These are phyloP conservation scores for Hyaloscypha finlandica DNA, from an alignment of 495 filamentous ascomycete species.

Conservation along the genomic window DNA sequence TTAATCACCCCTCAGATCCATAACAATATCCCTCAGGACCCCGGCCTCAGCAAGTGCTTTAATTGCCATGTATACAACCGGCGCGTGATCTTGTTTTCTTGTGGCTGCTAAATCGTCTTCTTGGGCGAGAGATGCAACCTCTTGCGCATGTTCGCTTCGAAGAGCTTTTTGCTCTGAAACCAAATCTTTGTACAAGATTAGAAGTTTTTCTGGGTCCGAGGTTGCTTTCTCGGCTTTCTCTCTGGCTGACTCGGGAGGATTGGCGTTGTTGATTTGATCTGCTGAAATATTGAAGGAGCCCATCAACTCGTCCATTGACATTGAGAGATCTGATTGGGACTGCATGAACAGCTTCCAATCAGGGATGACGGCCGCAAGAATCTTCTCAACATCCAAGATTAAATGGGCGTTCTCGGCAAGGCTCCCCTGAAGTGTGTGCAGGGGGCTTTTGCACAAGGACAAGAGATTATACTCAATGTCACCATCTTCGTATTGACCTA, in stretches of 20 bases:
- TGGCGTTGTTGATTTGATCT: conserved; percentile 9
- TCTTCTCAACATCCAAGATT: conserved; percentile 34
- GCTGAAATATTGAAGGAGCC: conserved; percentile 9
- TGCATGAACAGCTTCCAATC: conserved; percentile 28
- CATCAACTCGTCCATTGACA: not conserved
- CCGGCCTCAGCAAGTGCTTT: conserved; percentile 20
- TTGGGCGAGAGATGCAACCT: conserved; percentile 4
- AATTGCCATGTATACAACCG: conserved; percentile 19
- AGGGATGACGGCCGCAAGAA: conserved; percentile 10
- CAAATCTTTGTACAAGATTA: conserved; percentile 13
- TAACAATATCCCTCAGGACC: conserved; percentile 19
- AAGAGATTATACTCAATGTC: conserved; percentile 47
- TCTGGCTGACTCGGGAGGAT: not conserved
- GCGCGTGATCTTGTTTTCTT: conserved; percentile 21
- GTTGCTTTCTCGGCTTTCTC: not conserved
- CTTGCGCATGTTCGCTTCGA: conserved; percentile 11
- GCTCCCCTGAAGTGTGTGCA: conserved; percentile 30
- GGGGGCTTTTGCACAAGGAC: conserved; percentile 45
- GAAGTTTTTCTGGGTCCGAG: conserved; percentile 1
- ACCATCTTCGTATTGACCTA: conserved; percentile 42
- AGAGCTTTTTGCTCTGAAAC: conserved; percentile 3
- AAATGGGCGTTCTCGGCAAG: conserved; percentile 40
- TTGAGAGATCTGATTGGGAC: not conserved
- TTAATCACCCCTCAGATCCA: not conserved
- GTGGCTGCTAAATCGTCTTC: conserved; percentile 19